Evolutionary conservation across 108 stramenopile genomes (phyloP), one percentile per base, ranked within the genome.

Genomic region (Cyclotella baltica): DNA sequence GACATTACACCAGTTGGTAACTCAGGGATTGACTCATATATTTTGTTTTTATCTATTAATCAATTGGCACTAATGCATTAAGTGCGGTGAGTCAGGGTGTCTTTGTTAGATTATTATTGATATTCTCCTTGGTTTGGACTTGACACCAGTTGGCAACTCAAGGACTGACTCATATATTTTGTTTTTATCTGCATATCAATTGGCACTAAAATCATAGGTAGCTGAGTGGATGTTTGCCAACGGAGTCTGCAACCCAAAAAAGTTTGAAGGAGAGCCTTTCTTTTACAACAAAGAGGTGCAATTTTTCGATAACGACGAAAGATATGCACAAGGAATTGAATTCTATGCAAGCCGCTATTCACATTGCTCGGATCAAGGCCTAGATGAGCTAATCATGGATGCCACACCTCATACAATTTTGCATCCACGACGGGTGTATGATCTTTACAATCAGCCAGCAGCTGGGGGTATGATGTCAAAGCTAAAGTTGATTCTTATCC

Each of bases 311-410:
- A 56, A 27, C 25, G 55, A 56, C 2, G 22, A 56, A 22, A n/a
- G 55, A 5, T 56, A 56, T 25, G 25, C 20, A 27, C 25, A 56
- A 27, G 55, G 55, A 25, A 56, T 56, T 25, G 20, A 74, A 10
- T 83, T 83, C 46, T 86, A 83, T 62, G 55, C 73, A n/a, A 53
- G 70, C 22, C 78, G 85, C 4, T 86, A 62, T 61, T 28, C 66
- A 4, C 63, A 73, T 37, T 65, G 67, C 13, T 16, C 2, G 5
- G 36, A 23, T 31, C 31, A 18, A 8, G 72, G 37, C 29, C 16
- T 36, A 16, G 31, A 34, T 18, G 35, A 38, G 19, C 28, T 70
- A 16, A 55, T 65, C 16, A 29, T 85, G 48, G 77, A 78, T 55
- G 70, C 59, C 4, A 78, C 77, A 19, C 77, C 77, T 0, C 28